Evolutionary conservation across 805 yeast species (phyloP).

Genomic region (Candida glaebosa): DNA sequence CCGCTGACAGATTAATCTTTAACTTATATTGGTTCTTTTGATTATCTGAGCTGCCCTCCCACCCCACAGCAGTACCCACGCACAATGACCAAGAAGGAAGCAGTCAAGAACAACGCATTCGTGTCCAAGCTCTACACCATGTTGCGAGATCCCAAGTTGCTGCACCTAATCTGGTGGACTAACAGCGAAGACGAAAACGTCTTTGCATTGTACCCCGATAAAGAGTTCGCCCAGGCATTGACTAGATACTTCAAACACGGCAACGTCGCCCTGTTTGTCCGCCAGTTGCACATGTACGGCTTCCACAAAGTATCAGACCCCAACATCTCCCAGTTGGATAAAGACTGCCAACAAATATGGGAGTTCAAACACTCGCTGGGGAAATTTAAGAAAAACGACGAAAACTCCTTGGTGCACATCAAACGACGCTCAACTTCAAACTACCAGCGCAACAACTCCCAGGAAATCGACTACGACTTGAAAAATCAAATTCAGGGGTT

Average conservation of each 20-base stretch:
- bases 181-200: constrained; percentile 47
- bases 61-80: too few relatives aligned
- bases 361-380: constrained; percentile 55
- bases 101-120: constrained; percentile 54
- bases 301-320: constrained; percentile 76
- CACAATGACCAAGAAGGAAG: constrained; percentile 28
- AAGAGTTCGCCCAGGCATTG: constrained; percentile 57
- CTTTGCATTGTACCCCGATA: constrained; percentile 62
- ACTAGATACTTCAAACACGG: constrained; percentile 90
- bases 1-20: too few relatives aligned
- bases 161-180: constrained; percentile 42
- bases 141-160: constrained; percentile 32
- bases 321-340: constrained; percentile 7
- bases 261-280: constrained; percentile 86
- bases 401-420: constrained; percentile 40
- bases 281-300: constrained; percentile 95
- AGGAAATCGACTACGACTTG: too few relatives aligned
- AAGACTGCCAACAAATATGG: constrained; percentile 41
- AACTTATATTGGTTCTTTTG: too few relatives aligned
- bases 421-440: constrained; percentile 46
- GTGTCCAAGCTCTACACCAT: constrained; percentile 45
- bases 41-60: too few relatives aligned
- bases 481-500: too few relatives aligned
- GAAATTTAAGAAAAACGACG: constrained; percentile 47
- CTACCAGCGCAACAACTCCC: constrained; percentile 6